Conservation (phyloP, 257 asterid species). For the Vinca minor region DNA sequence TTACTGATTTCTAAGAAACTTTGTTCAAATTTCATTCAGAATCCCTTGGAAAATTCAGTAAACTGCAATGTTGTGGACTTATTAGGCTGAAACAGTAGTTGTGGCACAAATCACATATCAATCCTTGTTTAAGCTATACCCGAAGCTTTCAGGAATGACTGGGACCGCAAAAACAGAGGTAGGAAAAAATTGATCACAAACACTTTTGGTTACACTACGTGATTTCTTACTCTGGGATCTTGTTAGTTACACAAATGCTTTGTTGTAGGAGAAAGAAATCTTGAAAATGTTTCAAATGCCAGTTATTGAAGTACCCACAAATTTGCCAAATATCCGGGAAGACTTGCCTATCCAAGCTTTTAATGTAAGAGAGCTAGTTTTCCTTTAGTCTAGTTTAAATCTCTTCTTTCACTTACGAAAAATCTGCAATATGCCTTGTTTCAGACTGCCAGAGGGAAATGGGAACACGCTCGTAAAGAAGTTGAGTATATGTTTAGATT, state of each 20-base stretch:
- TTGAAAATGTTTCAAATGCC: conserved; percentile 86
- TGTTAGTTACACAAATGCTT: background rate
- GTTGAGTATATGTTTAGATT: conserved; percentile 71
- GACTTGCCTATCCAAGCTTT: conserved; percentile 90
- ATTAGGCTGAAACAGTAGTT: conserved; percentile 87
- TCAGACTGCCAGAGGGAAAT: conserved; percentile 92
- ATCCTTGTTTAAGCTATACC: conserved; percentile 87
- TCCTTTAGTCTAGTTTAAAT: conserved; percentile 23
- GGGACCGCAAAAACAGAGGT: conserved; percentile 99
- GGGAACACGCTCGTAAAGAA: conserved; percentile 79
- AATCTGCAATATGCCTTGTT: conserved; percentile 19
- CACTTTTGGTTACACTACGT: background rate
- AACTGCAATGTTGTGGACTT: conserved; percentile 19
- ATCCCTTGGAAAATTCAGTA: background rate
- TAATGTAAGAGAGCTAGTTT: conserved; percentile 52
- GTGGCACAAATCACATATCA: conserved; percentile 98
- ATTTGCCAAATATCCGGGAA: conserved; percentile 72
- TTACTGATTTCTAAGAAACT: conserved; percentile 9
- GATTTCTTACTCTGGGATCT: background rate
- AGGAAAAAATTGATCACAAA: conserved; percentile 5
- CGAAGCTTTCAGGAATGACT: conserved; percentile 98
- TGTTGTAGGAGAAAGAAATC: conserved; percentile 82
- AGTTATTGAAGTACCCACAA: conserved; percentile 93
- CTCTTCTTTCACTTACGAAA: conserved; percentile 15
- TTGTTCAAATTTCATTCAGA: background rate